Percentiles rank a stretch among this genome's conserved stretches.
phyloP scores from a whole-genome alignment of 2,329 filamentous ascomycete species.

The Neofusicoccum kwambonambiense region DNA sequence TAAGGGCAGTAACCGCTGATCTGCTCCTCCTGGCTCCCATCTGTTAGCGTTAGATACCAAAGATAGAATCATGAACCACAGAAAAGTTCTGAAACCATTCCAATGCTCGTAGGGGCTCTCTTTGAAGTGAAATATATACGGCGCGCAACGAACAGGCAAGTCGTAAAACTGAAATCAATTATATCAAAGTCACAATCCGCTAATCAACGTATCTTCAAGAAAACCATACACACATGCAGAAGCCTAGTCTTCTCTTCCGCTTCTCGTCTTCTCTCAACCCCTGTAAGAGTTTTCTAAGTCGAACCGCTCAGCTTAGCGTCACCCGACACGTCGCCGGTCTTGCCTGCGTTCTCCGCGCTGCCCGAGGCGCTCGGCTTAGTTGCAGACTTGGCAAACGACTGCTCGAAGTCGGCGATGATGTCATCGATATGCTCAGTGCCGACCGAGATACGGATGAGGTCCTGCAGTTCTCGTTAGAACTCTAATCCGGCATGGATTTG shows the following conservation, averaged over 20 bases:
- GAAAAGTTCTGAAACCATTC: too few relatives aligned
- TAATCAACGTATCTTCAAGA: not conserved
- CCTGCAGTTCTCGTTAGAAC: constrained; percentile 46
- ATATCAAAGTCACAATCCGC: not conserved
- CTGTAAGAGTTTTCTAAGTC: not conserved
- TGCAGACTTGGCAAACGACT: constrained; percentile 68
- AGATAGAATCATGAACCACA: too few relatives aligned
- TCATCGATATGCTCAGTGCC: constrained; percentile 97
- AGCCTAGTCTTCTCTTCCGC: not conserved
- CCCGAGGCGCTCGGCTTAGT: constrained; percentile 43
- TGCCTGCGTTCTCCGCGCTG: constrained; percentile 31
- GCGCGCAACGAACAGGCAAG: too few relatives aligned
- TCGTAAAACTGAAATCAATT: too few relatives aligned
- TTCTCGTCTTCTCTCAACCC: not conserved
- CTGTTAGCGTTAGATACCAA: too few relatives aligned
- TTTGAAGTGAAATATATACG: too few relatives aligned
- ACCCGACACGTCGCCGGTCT: constrained; percentile 27
- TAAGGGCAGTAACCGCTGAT: too few relatives aligned
- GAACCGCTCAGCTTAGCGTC: constrained; percentile 25
- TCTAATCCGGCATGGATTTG: not conserved
- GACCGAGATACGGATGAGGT: constrained; percentile 91
- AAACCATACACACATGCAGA: not conserved
- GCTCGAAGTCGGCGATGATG: constrained; percentile 92
- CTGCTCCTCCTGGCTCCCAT: too few relatives aligned
- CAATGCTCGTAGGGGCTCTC: too few relatives aligned